A percentile compares a stretch with the other conserved stretches of the same genome.
Evolutionary conservation across 2,329 filamentous ascomycete genomes (phyloP).

Genomic region (Aspergillus sp.): DNA sequence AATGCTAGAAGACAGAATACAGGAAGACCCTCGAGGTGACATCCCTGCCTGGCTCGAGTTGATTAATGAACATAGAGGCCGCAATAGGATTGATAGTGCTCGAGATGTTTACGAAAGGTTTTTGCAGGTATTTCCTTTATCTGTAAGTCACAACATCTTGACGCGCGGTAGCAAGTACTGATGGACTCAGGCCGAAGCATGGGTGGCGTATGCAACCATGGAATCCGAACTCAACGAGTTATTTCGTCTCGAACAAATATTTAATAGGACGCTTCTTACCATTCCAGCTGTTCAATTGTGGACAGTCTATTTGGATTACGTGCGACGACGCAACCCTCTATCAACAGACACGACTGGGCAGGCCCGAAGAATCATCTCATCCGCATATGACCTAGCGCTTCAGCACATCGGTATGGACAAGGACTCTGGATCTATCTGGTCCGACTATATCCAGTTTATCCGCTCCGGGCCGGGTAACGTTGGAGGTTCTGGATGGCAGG

Average conservation of each 20-base stretch:
- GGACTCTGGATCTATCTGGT: constrained; percentile 86
- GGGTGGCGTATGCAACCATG: constrained; percentile 85
- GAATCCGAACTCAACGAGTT: constrained; percentile 86
- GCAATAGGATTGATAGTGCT: constrained; percentile 78
- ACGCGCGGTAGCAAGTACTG: constrained; percentile 25
- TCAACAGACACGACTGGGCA: constrained; percentile 73
- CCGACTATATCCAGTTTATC: constrained; percentile 92
- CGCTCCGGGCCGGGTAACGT: constrained; percentile 82
- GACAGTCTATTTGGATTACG: constrained; percentile 92
- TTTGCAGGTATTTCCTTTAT: constrained; percentile 81
- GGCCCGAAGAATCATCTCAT: constrained; percentile 75
- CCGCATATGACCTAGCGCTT: constrained; percentile 90
- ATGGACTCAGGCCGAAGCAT: constrained; percentile 75
- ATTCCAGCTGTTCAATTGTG: constrained; percentile 85
- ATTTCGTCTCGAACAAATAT: constrained; percentile 75
- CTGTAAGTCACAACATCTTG: constrained; percentile 64
- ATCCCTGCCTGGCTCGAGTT: constrained; percentile 87
- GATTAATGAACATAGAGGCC: constrained; percentile 79
- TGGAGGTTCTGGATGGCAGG: constrained; percentile 88
- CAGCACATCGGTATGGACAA: constrained; percentile 87
- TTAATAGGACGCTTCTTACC: constrained; percentile 73
- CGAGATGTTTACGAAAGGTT: constrained; percentile 82
- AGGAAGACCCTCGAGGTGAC: constrained; percentile 89
- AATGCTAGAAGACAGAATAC: constrained; percentile 84
- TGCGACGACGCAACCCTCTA: constrained; percentile 86